Conservation (phyloP, 78 protist species). For the Dictyostelium brefeldianum region DNA sequence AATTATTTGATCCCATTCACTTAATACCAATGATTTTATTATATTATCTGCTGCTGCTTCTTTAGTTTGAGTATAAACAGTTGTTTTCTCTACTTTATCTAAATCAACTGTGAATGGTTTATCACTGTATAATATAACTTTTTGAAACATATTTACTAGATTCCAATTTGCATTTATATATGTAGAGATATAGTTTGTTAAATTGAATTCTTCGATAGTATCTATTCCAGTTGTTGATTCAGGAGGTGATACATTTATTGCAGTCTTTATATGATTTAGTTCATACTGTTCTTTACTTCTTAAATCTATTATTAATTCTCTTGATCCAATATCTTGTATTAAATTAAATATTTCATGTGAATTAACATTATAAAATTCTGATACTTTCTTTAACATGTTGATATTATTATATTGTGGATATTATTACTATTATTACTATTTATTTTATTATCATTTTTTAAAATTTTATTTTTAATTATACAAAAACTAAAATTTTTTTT, state of each 20-base stretch:
- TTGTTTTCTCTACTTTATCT: neutral
- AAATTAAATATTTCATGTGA: constrained; percentile 39
- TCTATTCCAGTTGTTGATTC: neutral
- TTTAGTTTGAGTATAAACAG: neutral
- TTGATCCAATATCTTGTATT: constrained; percentile 48
- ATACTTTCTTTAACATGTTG: too few relatives aligned
- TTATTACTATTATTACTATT: too few relatives aligned
- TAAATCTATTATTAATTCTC: constrained; percentile 58
- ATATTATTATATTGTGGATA: too few relatives aligned
- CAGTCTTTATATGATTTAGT: neutral
- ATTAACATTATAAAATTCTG: constrained; percentile 7
- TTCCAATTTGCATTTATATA: constrained; percentile 17
- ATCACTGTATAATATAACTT: constrained; percentile 16
- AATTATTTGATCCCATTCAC: neutral
- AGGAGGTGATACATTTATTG: constrained; percentile 56
- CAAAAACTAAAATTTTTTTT: too few relatives aligned
- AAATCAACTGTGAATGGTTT: neutral
- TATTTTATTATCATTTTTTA: too few relatives aligned
- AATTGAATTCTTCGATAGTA: neutral
- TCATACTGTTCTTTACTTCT: constrained; percentile 29
- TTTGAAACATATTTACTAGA: constrained; percentile 15
- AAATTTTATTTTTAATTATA: too few relatives aligned
- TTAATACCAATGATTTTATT: neutral
- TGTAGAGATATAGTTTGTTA: constrained; percentile 13
- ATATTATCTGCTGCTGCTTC: too few relatives aligned